A percentile compares a stretch with the other conserved stretches of the same genome.
These are phyloP conservation scores for Canavalia gladiata DNA, from an alignment of 306 rosid genomes.

Conservation along the genomic window DNA sequence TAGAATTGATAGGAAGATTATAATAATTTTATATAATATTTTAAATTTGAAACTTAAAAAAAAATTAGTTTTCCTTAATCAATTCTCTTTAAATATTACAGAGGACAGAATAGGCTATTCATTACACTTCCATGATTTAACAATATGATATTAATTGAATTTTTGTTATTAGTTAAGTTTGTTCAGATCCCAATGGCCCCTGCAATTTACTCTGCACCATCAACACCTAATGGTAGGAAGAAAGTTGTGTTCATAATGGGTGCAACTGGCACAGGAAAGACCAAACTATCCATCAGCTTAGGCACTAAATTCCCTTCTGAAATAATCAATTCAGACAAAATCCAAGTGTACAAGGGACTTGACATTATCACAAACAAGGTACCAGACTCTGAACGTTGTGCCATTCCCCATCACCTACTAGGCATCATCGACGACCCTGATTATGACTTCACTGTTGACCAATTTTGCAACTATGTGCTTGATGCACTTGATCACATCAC, in stretches of 20 bases:
- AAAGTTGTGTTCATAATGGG: slow-evolving; percentile 18
- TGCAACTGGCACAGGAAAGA: slow-evolving; percentile 12
- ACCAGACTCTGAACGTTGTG: not conserved
- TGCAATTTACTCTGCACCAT: not conserved
- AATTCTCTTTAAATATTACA: too few relatives aligned
- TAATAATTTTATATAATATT: too few relatives aligned
- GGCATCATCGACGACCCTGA: slow-evolving; percentile 37
- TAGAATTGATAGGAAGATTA: too few relatives aligned
- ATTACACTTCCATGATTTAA: too few relatives aligned
- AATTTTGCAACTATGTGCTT: slow-evolving; percentile 20
- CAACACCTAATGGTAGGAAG: not conserved
- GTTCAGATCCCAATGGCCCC: not conserved
- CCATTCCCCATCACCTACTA: slow-evolving; percentile 45
- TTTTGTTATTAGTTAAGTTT: too few relatives aligned
- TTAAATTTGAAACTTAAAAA: too few relatives aligned
- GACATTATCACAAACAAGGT: slow-evolving; percentile 25
- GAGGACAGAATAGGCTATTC: too few relatives aligned
- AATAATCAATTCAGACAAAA: slow-evolving; percentile 2
- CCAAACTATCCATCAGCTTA: not conserved
- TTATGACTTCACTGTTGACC: slow-evolving; percentile 24
- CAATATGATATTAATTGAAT: too few relatives aligned
- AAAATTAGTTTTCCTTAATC: too few relatives aligned
- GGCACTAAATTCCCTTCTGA: not conserved
- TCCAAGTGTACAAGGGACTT: not conserved
- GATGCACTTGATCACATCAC: not conserved